A percentile compares a stretch with the other conserved stretches of the same genome.
Evolutionary conservation across 805 yeast species (phyloP).

Genomic region (Yarrowia sp.): DNA sequence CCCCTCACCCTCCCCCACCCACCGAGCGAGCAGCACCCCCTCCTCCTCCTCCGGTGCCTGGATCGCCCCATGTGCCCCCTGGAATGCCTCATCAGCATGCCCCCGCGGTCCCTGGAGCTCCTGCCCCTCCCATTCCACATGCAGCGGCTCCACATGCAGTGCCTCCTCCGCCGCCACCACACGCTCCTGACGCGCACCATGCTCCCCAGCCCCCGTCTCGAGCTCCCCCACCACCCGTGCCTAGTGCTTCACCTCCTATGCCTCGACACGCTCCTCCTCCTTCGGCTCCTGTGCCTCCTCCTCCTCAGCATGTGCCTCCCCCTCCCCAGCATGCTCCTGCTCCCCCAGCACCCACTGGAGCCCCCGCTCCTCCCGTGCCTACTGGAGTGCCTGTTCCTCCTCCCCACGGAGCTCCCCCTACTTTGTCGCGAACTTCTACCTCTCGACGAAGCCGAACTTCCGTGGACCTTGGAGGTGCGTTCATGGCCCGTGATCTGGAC

Average conservation of each 20-base stretch:
- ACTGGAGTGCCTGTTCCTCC: constrained; percentile 30
- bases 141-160: constrained; percentile 28
- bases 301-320: constrained; percentile 31
- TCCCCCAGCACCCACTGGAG: constrained; percentile 30
- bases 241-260: background rate
- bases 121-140: constrained; percentile 14
- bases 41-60: constrained; percentile 30
- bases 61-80: constrained; percentile 31
- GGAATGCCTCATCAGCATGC: constrained; percentile 29
- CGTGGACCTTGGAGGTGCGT: constrained; percentile 1
- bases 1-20: constrained; percentile 29
- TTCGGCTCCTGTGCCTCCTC: constrained; percentile 28
- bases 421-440: constrained; percentile 7
- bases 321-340: constrained; percentile 33
- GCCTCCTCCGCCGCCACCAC: constrained; percentile 33
- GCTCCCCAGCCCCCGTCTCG: constrained; percentile 26
- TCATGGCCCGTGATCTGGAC: constrained; percentile 38
- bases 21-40: constrained; percentile 28
- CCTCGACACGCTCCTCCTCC: constrained; percentile 20
- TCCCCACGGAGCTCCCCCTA: constrained; percentile 34
- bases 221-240: constrained; percentile 29
- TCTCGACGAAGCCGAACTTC: constrained; percentile 16
- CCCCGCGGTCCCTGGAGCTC: constrained; percentile 27
- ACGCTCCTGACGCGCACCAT: constrained; percentile 31
- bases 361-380: constrained; percentile 32